Percentiles rank a stretch among this genome's conserved stretches.
phyloP scores from a whole-genome alignment of 352 stramenopile genomes.

The Phytopythium chamaehyphon region DNA sequence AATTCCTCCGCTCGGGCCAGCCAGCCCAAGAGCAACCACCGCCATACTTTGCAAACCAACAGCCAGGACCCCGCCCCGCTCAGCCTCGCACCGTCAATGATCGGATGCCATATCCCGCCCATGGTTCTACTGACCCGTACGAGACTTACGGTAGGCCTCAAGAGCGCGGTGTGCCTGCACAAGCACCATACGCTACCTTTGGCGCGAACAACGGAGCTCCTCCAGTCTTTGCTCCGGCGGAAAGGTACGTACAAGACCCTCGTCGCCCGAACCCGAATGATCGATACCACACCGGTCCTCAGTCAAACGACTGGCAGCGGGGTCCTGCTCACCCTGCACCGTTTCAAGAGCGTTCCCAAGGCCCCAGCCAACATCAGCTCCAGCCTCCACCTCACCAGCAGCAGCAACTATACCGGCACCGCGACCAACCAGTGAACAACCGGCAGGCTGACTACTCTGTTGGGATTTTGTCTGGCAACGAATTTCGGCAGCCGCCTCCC shows the following conservation, averaged over 20 bases:
- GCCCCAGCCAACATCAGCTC: not conserved
- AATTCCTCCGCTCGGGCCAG: not conserved
- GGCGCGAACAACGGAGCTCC: not conserved
- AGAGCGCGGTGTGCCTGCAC: not conserved
- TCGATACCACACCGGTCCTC: not conserved
- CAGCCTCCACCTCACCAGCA: slow-evolving; percentile 1
- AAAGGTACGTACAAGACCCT: slow-evolving; percentile 3
- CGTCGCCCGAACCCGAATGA: not conserved
- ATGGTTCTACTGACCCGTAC: not conserved
- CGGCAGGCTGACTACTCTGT: slow-evolving; percentile 1
- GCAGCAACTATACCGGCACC: slow-evolving; percentile 1
- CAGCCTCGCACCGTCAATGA: too few relatives aligned
- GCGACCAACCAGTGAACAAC: not conserved
- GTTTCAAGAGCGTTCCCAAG: not conserved
- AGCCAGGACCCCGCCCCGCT: not conserved
- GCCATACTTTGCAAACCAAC: not conserved
- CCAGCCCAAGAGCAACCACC: not conserved
- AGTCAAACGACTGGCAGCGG: not conserved
- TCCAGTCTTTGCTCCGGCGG: not conserved
- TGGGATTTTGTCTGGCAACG: not conserved
- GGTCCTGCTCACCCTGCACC: not conserved
- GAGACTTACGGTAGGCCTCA: not conserved
- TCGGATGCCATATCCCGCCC: not conserved
- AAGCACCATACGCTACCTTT: not conserved
- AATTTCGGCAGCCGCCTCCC: slow-evolving; percentile 6